These are phyloP conservation scores for Penicillium polonicum DNA, from an alignment of 2,329 filamentous ascomycete species.

Conservation along the genomic window DNA sequence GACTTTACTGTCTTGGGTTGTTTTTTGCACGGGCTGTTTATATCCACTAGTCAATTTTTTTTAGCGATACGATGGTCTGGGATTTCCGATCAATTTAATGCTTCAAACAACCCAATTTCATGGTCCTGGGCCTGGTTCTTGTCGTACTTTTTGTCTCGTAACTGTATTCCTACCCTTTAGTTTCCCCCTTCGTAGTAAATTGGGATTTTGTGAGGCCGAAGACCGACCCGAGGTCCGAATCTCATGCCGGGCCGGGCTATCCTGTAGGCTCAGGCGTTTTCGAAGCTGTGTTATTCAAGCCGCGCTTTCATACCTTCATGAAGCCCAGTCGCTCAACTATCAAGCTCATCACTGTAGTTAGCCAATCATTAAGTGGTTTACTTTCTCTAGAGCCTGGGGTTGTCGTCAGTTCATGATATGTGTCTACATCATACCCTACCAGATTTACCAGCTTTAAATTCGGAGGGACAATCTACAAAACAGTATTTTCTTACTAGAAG, in stretches of 20 bases:
- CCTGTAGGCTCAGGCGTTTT: background rate
- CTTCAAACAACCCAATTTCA: conserved; percentile 36
- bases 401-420: background rate
- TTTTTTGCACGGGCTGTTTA: conserved; percentile 35
- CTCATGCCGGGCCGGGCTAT: background rate
- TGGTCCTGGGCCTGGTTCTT: conserved; percentile 8
- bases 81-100: conserved; percentile 37
- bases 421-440: background rate
- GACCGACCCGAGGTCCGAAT: conserved; percentile 2
- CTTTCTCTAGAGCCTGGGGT: too few relatives aligned
- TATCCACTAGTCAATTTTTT: conserved; percentile 27
- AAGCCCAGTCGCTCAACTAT: too few relatives aligned
- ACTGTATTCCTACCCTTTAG: background rate
- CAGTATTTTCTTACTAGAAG: background rate
- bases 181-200: too few relatives aligned
- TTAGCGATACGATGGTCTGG: conserved; percentile 36
- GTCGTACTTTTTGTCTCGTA: background rate
- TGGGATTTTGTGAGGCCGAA: background rate
- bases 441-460: background rate
- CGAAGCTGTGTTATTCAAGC: background rate
- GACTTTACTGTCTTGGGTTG: conserved; percentile 34
- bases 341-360: background rate
- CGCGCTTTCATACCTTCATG: background rate
- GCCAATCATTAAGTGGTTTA: too few relatives aligned
- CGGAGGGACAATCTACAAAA: background rate